Base-by-base conservation (phyloP, 1,284 basidiomycete genomes). In the Tilletia caries region DNA sequence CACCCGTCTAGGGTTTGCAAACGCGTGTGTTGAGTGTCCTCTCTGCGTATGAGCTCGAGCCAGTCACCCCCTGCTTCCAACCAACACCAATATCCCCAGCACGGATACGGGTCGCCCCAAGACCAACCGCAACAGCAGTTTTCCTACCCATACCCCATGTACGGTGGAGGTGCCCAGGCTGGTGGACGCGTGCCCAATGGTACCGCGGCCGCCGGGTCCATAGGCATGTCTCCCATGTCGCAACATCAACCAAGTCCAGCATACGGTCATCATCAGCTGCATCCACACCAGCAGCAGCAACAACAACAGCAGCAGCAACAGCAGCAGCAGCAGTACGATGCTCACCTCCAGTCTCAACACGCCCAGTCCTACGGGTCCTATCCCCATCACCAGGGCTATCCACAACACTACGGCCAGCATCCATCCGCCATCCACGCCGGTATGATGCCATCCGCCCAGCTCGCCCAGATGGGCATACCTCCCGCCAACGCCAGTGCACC, bases 271-370 rank as follows among this genome's bases (percentile, higher is more conserved):
- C 58, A 62, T 37, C 58, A 62, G 32, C 10, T 37, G 6, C 58
- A 62, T 33, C 58, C 29, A 15, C 25, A 29, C 13, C 58, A 62
- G 32, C 58, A 62, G 34, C 20, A 20, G 18, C 32, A 62, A 15
- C 37, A 41, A 54, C 58, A 62, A 29, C 58, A 62, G 34, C 20
- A 20, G 1, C 34, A 62, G n/a, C n/a, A n/a, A n/a, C n/a, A n/a
- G n/a, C 20, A 23, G 27, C 58, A 62, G 58, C 58, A 62, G 34
- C 20, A 20, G 1, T 62, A 62, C 32, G 58, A 62, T 37, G 58
- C 58, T 29, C 58, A 62, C 20, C 58, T 62, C 58, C 58, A 62
- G 32, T 62, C 58, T 29, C 64, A 65, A 32, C 64, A 65, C 64
- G 37, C n/a, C 15, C 64, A 64, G 33, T 34, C 43, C 5, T 43